Evolutionary conservation across 2,329 filamentous ascomycete genomes (phyloP).

Genomic region (Nothomitra cinnamomea): DNA sequence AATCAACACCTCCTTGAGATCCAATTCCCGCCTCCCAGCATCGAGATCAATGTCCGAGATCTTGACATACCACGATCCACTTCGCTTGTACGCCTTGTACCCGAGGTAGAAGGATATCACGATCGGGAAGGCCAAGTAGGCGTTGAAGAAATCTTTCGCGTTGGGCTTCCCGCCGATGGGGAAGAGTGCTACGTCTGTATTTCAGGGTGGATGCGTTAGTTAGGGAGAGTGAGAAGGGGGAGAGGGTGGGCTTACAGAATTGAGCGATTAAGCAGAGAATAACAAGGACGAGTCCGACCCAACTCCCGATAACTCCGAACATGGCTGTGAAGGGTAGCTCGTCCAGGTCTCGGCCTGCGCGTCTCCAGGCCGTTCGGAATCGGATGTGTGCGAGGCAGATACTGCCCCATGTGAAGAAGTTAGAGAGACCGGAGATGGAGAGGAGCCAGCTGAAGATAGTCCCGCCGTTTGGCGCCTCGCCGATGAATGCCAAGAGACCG

Average conservation of each 20-base stretch:
- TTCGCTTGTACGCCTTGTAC: slow-evolving; percentile 21
- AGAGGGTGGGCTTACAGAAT: slow-evolving; percentile 11
- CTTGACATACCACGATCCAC: slow-evolving; percentile 14
- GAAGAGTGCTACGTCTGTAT: slow-evolving; percentile 8
- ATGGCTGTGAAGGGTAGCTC: slow-evolving; percentile 7
- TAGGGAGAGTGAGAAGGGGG: neutral
- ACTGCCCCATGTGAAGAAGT: slow-evolving; percentile 48
- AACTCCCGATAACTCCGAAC: slow-evolving; percentile 7
- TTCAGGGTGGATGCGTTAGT: neutral
- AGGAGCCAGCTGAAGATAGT: slow-evolving; percentile 47
- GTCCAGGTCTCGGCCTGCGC: slow-evolving; percentile 4
- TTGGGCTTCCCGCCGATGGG: slow-evolving; percentile 19
- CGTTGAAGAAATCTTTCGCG: slow-evolving; percentile 27
- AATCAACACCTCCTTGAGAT: slow-evolving; percentile 7
- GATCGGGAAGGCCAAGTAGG: slow-evolving; percentile 30
- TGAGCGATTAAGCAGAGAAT: slow-evolving; percentile 6
- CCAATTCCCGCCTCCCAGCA: slow-evolving; percentile 16
- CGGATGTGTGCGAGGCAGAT: slow-evolving; percentile 33
- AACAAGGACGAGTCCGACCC: slow-evolving; percentile 6
- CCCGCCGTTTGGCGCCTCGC: slow-evolving; percentile 27
- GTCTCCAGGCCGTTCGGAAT: neutral
- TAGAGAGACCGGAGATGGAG: slow-evolving; percentile 43
- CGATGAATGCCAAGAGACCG: slow-evolving; percentile 34
- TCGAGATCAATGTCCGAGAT: slow-evolving; percentile 19
- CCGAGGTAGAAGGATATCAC: slow-evolving; percentile 24